phyloP scores from a whole-genome alignment of 129 eudicot genomes.

The Lonicera japonica region DNA sequence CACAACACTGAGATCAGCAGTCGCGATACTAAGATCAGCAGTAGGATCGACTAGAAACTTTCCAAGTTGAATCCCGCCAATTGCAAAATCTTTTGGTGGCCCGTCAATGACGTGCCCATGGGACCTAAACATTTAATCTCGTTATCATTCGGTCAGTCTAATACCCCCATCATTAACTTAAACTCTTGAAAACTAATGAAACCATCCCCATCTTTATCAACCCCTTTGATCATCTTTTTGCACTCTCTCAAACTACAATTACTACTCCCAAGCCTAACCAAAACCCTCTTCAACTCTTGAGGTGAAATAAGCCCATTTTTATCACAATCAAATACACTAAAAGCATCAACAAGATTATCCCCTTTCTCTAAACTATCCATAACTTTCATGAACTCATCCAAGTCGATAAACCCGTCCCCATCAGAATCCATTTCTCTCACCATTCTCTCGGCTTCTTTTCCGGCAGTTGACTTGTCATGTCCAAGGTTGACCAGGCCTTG shows the following conservation, averaged over 20 bases:
- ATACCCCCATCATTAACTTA: conserved; percentile 53
- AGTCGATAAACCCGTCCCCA: conserved; percentile 79
- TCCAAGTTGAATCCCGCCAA: no score
- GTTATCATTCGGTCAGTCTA: no score
- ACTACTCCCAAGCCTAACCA: conserved; percentile 53
- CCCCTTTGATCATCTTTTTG: conserved; percentile 60
- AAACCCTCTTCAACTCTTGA: conserved; percentile 57
- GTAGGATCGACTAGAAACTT: no score
- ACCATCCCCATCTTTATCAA: conserved; percentile 90
- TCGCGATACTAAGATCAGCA: no score
- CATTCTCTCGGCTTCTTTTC: conserved; percentile 58
- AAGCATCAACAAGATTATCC: conserved; percentile 47
- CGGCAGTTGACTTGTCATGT: conserved; percentile 44
- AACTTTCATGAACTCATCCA: conserved; percentile 61
- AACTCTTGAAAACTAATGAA: conserved; percentile 77
- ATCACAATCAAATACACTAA: conserved; percentile 63
- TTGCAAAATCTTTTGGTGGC: no score
- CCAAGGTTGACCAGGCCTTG: conserved; percentile 53
- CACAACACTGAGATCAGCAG: no score
- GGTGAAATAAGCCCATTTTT: conserved; percentile 74
- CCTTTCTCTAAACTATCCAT: conserved; percentile 29
- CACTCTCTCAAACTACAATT: conserved; percentile 56
- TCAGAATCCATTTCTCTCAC: conserved; percentile 54
- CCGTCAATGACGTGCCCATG: no score
- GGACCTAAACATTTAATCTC: no score